Evolutionary conservation across 2,329 filamentous ascomycete genomes (phyloP).

Genomic region (Colletotrichum sansevieriae): DNA sequence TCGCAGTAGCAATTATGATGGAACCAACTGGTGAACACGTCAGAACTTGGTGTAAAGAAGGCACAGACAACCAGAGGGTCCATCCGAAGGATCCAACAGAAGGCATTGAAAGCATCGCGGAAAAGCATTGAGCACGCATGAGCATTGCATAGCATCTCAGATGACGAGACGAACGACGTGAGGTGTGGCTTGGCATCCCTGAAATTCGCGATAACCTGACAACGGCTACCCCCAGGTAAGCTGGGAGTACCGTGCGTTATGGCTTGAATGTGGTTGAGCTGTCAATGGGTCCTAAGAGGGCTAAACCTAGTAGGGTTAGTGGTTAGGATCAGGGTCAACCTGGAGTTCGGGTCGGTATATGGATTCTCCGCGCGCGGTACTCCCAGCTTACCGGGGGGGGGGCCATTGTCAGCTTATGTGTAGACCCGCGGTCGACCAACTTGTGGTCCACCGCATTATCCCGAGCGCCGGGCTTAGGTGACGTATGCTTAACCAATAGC

Average conservation of each 20-base stretch:
- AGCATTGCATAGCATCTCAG: conserved; percentile 23
- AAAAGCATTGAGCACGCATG: conserved; percentile 23
- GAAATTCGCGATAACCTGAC: neutral
- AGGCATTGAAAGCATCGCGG: no score
- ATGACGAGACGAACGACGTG: conserved; percentile 22
- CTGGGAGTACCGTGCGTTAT: no score
- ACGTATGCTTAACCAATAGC: conserved; percentile 10
- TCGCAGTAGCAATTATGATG: neutral
- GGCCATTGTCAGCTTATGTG: no score
- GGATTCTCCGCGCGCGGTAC: no score
- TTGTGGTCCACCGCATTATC: conserved; percentile 11
- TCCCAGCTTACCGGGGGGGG: no score
- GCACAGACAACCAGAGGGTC: neutral
- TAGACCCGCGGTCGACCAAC: neutral
- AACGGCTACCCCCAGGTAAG: no score
- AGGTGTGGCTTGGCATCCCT: conserved; percentile 23
- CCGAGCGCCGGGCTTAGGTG: conserved; percentile 4
- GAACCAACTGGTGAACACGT: conserved; percentile 1
- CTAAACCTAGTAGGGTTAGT: no score
- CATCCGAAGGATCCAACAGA: conserved; percentile 5
- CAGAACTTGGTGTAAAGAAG: neutral
- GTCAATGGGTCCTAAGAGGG: no score
- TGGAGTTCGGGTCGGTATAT: no score
- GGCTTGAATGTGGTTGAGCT: no score
- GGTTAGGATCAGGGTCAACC: no score